Conservation (phyloP, 768 basidiomycete species). For the Panaeolus cyanescens region DNA sequence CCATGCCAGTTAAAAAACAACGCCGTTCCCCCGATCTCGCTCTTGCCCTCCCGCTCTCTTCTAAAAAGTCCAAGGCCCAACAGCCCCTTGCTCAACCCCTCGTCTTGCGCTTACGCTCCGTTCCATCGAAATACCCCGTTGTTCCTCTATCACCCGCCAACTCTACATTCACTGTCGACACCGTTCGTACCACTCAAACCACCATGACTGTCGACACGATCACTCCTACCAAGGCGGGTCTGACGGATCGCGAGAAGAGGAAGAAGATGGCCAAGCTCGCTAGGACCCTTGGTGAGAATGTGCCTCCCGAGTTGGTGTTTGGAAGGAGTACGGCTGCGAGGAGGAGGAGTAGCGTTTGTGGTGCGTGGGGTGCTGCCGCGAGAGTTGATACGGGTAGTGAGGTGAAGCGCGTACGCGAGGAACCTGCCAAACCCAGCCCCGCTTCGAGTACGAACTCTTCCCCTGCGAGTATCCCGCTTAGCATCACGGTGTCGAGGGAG, state of each 20-base stretch:
- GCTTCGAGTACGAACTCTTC: background rate
- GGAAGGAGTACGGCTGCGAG: background rate
- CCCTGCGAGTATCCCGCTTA: background rate
- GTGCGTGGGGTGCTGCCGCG: background rate
- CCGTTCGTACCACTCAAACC: background rate
- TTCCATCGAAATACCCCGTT: conserved; percentile 7
- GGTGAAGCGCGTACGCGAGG: background rate
- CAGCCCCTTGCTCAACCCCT: conserved; percentile 27
- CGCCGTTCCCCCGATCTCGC: background rate
- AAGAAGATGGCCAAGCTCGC: conserved; percentile 59
- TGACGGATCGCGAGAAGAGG: conserved; percentile 32
- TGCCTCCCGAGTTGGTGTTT: conserved; percentile 58
- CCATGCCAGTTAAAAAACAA: background rate
- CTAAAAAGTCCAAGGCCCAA: background rate
- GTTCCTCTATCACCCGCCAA: background rate
- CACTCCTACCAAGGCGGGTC: background rate
- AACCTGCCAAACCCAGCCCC: background rate
- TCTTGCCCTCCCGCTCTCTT: background rate
- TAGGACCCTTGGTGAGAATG: conserved; percentile 58
- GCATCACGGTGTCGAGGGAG: background rate
- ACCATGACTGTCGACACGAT: background rate
- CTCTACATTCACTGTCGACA: conserved; percentile 2
- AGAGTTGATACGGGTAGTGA: background rate
- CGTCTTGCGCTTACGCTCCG: conserved; percentile 24
- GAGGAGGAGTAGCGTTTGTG: background rate